Evolutionary conservation across 257 asterid genomes (phyloP), one percentile per base, ranked within the genome.

Genomic region (Solanum sejunctum): DNA sequence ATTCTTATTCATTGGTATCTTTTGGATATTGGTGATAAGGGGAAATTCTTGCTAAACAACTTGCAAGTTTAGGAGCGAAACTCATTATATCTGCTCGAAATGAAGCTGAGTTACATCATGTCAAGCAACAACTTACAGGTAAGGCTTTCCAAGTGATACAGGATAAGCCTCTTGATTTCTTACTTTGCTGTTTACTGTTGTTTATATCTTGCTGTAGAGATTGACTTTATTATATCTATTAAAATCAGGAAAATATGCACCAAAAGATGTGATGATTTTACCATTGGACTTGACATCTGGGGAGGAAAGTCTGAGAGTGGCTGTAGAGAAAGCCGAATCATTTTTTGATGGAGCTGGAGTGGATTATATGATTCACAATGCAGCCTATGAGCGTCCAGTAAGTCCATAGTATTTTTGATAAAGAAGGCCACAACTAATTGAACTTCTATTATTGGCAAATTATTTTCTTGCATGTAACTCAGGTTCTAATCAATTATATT

Each of bases 381-480:
- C 99, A 87, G 99, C 99, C 73, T 95, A 83, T 88, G 98, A 96
- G 88, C 98, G 99, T 52, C 98, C 98, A 86, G 99, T 96, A 88
- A 91, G 98, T 91, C 60, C 75, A 66, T 82, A 73, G 64, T 32
- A 77, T 54, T 56, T 32, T 6, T 73, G 71, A 72, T 66, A 64
- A 64, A 6, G 26, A 45, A 82, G 6, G 77, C 61, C 26, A 47
- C 13, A 21, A 21, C 23, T 73, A 73, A 45, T n/a, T 73, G 81
- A 45, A 47, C 81, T 73, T 51, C 32, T 23, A 77, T 9, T 77
- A 23, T 75, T 75, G 45, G 21, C 15, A 21, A 47, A 47, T 49
- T 12, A 49, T 51, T 49, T 43, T 23, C 61, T 47, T 13, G 16
- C 41, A 51, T 49, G 9, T 49, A 15, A 49, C 13, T 47, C 81